phyloP scores from a whole-genome alignment of 1,284 basidiomycete genomes.

The Bjerkandera adusta region DNA sequence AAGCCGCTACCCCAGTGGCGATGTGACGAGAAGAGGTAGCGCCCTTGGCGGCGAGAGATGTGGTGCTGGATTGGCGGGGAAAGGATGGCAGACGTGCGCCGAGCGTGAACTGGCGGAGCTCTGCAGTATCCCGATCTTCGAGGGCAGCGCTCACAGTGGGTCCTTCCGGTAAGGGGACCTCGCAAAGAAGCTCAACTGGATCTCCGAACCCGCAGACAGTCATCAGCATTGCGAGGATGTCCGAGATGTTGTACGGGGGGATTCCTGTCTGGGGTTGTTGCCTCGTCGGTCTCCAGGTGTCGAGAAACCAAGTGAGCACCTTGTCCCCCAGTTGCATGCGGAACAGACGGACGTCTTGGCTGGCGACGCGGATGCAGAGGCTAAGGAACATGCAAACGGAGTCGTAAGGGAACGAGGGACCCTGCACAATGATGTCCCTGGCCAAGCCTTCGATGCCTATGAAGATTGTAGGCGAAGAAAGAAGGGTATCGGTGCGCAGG shows the following conservation, averaged over 20 bases:
- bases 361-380: slow-evolving; percentile 63
- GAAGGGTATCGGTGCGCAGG: slow-evolving; percentile 40
- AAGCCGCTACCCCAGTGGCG: slow-evolving; percentile 31
- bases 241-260: slow-evolving; percentile 52
- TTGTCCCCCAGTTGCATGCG: slow-evolving; percentile 82
- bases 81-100: slow-evolving; percentile 58
- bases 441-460: slow-evolving; percentile 74
- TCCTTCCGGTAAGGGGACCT: slow-evolving; percentile 62
- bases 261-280: slow-evolving; percentile 33
- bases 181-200: slow-evolving; percentile 42
- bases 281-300: slow-evolving; percentile 59
- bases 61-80: slow-evolving; percentile 1
- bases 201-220: slow-evolving; percentile 57
- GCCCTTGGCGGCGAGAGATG: background rate
- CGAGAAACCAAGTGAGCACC: slow-evolving; percentile 79
- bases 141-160: slow-evolving; percentile 58
- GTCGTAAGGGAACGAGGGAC: slow-evolving; percentile 81
- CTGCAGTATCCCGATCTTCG: slow-evolving; percentile 52
- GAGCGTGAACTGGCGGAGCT: slow-evolving; percentile 72
- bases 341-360: slow-evolving; percentile 78
- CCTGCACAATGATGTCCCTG: slow-evolving; percentile 84
- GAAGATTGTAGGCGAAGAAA: slow-evolving; percentile 58
- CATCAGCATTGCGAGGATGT: slow-evolving; percentile 64
- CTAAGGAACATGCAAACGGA: slow-evolving; percentile 82
- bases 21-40: background rate